Percentiles rank a stretch among this genome's conserved stretches.
phyloP scores from a whole-genome alignment of 2,329 filamentous ascomycete genomes.

The Neonectria punicea region DNA sequence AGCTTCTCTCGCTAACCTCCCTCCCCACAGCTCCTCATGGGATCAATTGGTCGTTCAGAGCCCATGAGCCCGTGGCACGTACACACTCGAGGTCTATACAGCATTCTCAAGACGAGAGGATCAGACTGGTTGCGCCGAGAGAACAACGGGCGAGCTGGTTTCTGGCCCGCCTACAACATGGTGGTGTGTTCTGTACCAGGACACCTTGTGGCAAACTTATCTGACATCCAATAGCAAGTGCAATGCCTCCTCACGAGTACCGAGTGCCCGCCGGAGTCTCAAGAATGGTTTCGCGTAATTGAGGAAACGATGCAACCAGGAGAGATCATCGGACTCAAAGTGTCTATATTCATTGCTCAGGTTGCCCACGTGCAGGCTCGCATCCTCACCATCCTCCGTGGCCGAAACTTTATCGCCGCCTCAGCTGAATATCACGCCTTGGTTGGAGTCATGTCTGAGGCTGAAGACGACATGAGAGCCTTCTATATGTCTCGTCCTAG shows the following conservation, averaged over 20 bases:
- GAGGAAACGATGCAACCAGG: constrained; percentile 35
- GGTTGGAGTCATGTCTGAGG: constrained; percentile 38
- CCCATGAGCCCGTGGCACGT: constrained; percentile 50
- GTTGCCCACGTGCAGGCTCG: constrained; percentile 43
- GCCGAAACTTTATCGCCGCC: constrained; percentile 43
- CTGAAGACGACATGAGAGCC: constrained; percentile 36
- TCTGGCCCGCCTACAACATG: constrained; percentile 53
- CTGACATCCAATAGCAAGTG: constrained; percentile 49
- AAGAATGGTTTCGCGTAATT: constrained; percentile 49
- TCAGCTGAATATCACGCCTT: constrained; percentile 42
- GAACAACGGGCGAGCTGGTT: constrained; percentile 43
- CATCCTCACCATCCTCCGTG: constrained; percentile 42
- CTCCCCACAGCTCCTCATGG: constrained; percentile 47
- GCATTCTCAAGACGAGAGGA: constrained; percentile 51
- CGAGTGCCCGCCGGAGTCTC: constrained; percentile 50
- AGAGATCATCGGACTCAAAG: constrained; percentile 44
- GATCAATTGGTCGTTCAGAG: constrained; percentile 45
- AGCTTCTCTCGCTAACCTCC: constrained; percentile 21
- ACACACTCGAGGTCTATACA: constrained; percentile 50
- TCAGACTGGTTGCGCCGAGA: constrained; percentile 35
- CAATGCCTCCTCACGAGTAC: constrained; percentile 47
- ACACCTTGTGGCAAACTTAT: not conserved
- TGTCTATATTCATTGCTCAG: constrained; percentile 43
- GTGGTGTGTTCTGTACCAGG: constrained; percentile 45
- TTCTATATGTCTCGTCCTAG: constrained; percentile 27